Evolutionary conservation across 768 basidiomycete species (phyloP).

Genomic region (Auriscalpium vulgare): DNA sequence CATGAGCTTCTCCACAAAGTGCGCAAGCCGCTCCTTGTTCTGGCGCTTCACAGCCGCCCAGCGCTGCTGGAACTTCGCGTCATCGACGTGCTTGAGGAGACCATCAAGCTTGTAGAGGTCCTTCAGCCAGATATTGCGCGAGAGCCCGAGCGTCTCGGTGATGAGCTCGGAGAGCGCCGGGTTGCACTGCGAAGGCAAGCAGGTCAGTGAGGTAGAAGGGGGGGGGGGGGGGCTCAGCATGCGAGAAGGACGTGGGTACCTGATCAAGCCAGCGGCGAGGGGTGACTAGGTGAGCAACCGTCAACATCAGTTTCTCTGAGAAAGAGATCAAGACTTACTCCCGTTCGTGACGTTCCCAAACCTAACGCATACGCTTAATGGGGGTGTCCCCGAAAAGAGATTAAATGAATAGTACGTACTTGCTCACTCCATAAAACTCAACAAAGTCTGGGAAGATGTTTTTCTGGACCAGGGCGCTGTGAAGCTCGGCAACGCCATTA

Average conservation of each 20-base stretch:
- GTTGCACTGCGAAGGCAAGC: conserved; percentile 52
- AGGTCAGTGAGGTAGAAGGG: conserved; percentile 23
- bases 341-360: conserved; percentile 94
- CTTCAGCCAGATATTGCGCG: conserved; percentile 78
- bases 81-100: conserved; percentile 64
- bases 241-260: conserved; percentile 21
- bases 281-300: conserved; percentile 52
- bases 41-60: conserved; percentile 83
- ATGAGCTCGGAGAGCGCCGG: conserved; percentile 81
- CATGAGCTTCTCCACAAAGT: conserved; percentile 62
- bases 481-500: conserved; percentile 96
- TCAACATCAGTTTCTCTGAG: not conserved
- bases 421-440: conserved; percentile 83
- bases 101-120: conserved; percentile 72
- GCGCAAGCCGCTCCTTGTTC: conserved; percentile 86
- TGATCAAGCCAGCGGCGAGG: conserved; percentile 91
- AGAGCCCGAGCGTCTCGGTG: conserved; percentile 67
- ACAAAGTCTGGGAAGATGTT: conserved; percentile 90
- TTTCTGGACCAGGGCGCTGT: conserved; percentile 79
- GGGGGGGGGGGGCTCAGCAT: not conserved
- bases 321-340: conserved; percentile 33
- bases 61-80: conserved; percentile 64
- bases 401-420: conserved; percentile 28
- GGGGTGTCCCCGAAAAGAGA: not conserved
- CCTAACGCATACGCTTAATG: conserved; percentile 22